phyloP scores from a whole-genome alignment of 2,329 filamentous ascomycete species.

The Talaromyces sp. region DNA sequence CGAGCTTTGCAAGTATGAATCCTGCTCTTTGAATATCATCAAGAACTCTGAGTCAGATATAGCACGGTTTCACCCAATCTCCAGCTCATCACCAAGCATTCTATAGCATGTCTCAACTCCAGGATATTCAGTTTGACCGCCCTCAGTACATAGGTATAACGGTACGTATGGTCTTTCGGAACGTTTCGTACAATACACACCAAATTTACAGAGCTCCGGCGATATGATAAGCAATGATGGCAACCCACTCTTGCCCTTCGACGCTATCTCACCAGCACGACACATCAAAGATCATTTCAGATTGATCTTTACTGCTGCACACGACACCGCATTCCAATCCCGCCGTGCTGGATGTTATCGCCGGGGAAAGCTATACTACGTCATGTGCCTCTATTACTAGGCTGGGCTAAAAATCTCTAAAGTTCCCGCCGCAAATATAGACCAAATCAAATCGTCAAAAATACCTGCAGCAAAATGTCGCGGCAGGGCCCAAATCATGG shows the following conservation, averaged over 20 bases:
- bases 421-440: not conserved
- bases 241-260: not conserved
- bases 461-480: conserved; percentile 27
- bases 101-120: not conserved
- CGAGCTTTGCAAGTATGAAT: not conserved
- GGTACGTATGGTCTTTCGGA: not conserved
- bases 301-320: not conserved
- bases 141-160: not conserved
- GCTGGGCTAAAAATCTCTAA: not conserved
- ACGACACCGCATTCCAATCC: not conserved
- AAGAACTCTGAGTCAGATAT: not conserved
- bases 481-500: conserved; percentile 27
- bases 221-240: conserved; percentile 12
- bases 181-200: conserved; percentile 22
- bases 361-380: not conserved
- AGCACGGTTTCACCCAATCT: not conserved
- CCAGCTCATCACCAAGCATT: not conserved
- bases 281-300: not conserved
- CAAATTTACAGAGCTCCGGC: conserved; percentile 2
- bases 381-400: conserved; percentile 6
- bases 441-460: not conserved
- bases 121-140: not conserved
- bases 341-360: not conserved
- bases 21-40: not conserved
- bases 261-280: not conserved